phyloP scores from a whole-genome alignment of 139 green algal species.

The Tetraselmis chui region DNA sequence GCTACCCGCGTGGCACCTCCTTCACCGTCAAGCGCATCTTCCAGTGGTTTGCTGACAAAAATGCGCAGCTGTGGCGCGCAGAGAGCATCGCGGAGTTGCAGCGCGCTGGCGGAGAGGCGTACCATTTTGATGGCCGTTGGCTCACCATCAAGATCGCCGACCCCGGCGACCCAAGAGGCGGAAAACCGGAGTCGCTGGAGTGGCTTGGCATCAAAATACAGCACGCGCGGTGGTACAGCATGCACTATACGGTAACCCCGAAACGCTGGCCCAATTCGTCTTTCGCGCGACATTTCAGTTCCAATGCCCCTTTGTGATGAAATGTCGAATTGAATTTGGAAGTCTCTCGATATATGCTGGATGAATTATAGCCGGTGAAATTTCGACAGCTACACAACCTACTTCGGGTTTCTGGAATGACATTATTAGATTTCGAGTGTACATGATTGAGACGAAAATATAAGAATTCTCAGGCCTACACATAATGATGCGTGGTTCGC shows the following conservation, averaged over 20 bases:
- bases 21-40: conserved; percentile 24
- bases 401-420: no score
- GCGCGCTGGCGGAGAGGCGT: conserved; percentile 19
- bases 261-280: background rate
- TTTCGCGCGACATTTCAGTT: no score
- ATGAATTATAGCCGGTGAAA: no score
- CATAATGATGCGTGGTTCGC: no score
- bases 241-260: background rate
- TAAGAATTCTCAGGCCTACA: no score
- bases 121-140: conserved; percentile 36
- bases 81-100: conserved; percentile 28
- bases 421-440: no score
- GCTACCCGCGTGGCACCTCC: conserved; percentile 34
- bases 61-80: conserved; percentile 1
- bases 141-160: conserved; percentile 44
- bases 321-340: background rate
- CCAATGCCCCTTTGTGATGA: no score
- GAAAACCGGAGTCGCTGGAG: background rate
- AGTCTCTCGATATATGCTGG: no score
- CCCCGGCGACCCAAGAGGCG: conserved; percentile 29
- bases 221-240: background rate
- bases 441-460: no score
- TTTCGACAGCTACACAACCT: no score
- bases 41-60: conserved; percentile 19
- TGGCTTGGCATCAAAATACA: background rate